phyloP scores from a whole-genome alignment of 257 asterid species.

The Gentiana straminea region DNA sequence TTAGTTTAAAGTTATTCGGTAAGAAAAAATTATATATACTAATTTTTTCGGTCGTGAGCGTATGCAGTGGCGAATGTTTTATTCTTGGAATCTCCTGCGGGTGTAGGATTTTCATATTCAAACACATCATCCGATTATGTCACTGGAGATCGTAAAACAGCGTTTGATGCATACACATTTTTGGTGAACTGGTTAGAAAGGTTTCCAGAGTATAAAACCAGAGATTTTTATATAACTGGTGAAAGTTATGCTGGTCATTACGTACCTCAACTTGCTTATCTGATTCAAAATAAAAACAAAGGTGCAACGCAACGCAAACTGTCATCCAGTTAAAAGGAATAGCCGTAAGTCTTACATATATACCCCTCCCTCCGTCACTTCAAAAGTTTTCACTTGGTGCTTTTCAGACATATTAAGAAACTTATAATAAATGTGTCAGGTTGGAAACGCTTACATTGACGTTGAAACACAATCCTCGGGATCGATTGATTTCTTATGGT shows the following conservation, averaged over 20 bases:
- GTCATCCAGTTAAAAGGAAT: conserved; percentile 49
- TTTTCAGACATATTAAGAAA: no score
- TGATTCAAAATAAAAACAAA: conserved; percentile 38
- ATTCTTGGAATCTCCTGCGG: conserved; percentile 69
- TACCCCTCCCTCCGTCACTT: no score
- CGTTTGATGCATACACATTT: conserved; percentile 47
- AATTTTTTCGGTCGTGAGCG: no score
- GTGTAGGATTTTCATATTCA: conserved; percentile 73
- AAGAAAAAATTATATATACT: no score
- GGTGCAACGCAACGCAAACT: conserved; percentile 29
- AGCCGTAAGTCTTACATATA: conserved; percentile 29
- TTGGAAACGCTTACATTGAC: conserved; percentile 54
- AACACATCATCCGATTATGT: conserved; percentile 47
- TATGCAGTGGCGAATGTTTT: conserved; percentile 60
- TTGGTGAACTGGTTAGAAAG: conserved; percentile 61
- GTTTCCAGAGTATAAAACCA: conserved; percentile 51
- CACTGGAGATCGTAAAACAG: conserved; percentile 40
- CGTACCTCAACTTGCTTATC: conserved; percentile 58
- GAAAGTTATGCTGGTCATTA: conserved; percentile 81
- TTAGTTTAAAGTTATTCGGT: no score
- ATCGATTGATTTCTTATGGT: conserved; percentile 42
- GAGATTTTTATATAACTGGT: conserved; percentile 48
- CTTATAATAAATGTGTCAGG: conserved; percentile 16
- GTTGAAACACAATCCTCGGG: conserved; percentile 20
- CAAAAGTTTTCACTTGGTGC: no score